phyloP scores from a whole-genome alignment of 805 yeast genomes.

The Schwanniomyces sp. region DNA sequence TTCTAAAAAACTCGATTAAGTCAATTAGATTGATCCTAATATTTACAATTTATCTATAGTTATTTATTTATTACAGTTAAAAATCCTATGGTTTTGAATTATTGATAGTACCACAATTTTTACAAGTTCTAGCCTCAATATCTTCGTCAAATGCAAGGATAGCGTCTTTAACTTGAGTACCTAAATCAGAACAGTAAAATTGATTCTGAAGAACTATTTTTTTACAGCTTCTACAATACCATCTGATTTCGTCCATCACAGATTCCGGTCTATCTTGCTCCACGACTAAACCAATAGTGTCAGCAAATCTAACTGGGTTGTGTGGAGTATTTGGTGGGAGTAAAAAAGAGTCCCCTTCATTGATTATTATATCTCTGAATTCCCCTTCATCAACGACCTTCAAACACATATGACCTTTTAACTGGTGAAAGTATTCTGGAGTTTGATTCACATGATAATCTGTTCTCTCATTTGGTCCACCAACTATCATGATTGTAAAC shows the following conservation, averaged over 20 bases:
- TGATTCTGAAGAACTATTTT: conserved; percentile 64
- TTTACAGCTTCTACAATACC: conserved; percentile 80
- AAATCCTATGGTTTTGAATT: conserved; percentile 54
- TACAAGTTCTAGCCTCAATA: conserved; percentile 66
- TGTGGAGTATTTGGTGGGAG: conserved; percentile 87
- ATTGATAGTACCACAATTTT: conserved; percentile 70
- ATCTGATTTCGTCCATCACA: conserved; percentile 69
- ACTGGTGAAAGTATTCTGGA: conserved; percentile 89
- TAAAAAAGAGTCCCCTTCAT: conserved; percentile 86
- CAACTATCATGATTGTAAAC: conserved; percentile 91
- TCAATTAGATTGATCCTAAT: not conserved
- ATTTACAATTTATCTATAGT: not conserved
- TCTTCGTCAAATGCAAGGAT: conserved; percentile 69
- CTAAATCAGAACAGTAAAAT: conserved; percentile 78
- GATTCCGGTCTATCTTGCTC: conserved; percentile 88
- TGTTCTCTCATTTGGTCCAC: conserved; percentile 93
- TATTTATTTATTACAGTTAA: not conserved
- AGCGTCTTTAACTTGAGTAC: conserved; percentile 86
- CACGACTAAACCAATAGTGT: conserved; percentile 87
- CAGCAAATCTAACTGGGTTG: conserved; percentile 80
- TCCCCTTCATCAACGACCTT: conserved; percentile 72
- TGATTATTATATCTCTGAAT: conserved; percentile 71
- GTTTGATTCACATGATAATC: conserved; percentile 93
- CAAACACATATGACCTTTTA: conserved; percentile 82
- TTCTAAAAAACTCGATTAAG: conserved; percentile 5